Conservation (phyloP, 2,329 filamentous ascomycete species). For the Fusarium tuaranense region DNA sequence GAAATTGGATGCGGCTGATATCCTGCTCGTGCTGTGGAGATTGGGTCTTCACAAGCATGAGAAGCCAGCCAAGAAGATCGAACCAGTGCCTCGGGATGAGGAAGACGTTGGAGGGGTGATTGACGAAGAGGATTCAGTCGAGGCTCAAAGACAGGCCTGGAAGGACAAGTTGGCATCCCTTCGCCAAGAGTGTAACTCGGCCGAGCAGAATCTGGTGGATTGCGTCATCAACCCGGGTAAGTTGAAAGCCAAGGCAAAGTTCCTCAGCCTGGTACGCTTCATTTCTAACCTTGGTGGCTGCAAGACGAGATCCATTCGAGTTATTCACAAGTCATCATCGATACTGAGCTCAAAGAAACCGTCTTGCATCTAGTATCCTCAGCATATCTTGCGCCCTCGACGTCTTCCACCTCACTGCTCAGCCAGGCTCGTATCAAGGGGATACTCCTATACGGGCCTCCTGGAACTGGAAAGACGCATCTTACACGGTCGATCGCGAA, state of each 20-base stretch:
- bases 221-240: neutral
- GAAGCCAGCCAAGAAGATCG: neutral
- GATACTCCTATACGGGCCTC: neutral
- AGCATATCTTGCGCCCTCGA: neutral
- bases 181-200: neutral
- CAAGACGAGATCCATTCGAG: neutral
- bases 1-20: neutral
- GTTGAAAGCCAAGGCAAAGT: neutral
- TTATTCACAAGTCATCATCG: neutral
- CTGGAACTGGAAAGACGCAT: neutral
- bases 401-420: neutral
- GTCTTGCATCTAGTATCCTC: neutral
- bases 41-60: neutral
- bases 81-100: neutral
- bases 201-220: neutral
- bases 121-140: neutral
- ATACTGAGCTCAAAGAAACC: neutral
- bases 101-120: neutral
- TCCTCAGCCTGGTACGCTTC: no score
- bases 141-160: neutral
- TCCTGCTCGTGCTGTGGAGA: neutral
- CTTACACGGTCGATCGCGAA: neutral
- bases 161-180: neutral
- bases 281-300: neutral
- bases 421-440: neutral